Conservation (phyloP, 1,284 basidiomycete species). For the Marasmius oreades region DNA sequence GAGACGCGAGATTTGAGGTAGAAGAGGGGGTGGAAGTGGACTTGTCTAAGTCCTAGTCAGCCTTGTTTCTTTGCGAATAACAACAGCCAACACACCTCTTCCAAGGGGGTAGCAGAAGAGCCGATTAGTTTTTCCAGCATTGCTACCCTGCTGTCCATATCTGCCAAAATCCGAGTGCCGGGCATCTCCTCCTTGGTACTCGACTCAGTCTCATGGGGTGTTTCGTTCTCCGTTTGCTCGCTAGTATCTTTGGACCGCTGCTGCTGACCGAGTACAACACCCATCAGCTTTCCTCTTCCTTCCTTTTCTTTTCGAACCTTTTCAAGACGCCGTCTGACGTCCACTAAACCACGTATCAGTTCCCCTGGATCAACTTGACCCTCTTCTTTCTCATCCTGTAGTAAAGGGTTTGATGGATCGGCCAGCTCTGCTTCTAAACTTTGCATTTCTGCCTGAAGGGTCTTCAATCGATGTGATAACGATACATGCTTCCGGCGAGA, state of each 20-base stretch:
- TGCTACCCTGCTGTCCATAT: constrained; percentile 78
- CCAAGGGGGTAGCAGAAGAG: constrained; percentile 63
- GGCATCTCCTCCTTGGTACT: constrained; percentile 29
- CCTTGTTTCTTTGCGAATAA: not conserved
- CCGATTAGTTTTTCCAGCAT: constrained; percentile 80
- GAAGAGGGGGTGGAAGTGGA: constrained; percentile 74
- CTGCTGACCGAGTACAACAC: constrained; percentile 49
- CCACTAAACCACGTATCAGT: constrained; percentile 70
- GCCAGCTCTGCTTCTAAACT: constrained; percentile 66
- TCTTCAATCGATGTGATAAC: constrained; percentile 58
- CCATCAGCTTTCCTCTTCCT: constrained; percentile 63
- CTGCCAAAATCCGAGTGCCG: constrained; percentile 48
- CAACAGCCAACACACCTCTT: constrained; percentile 50
- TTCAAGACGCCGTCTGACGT: constrained; percentile 64
- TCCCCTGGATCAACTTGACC: constrained; percentile 69
- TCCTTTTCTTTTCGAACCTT: constrained; percentile 64
- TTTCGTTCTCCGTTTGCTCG: constrained; percentile 14
- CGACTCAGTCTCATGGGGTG: constrained; percentile 1
- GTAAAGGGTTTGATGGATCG: constrained; percentile 66
- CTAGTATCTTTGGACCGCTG: constrained; percentile 13
- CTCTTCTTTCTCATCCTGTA: constrained; percentile 51
- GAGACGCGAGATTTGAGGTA: constrained; percentile 79
- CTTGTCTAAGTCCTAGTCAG: constrained; percentile 38
- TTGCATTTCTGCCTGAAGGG: constrained; percentile 60
- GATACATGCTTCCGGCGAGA: constrained; percentile 38